Percentiles rank a stretch among this genome's conserved stretches.
These are phyloP conservation scores for Thalia dealbata DNA, from an alignment of 176 grass and related monocot species.

Conservation along the genomic window DNA sequence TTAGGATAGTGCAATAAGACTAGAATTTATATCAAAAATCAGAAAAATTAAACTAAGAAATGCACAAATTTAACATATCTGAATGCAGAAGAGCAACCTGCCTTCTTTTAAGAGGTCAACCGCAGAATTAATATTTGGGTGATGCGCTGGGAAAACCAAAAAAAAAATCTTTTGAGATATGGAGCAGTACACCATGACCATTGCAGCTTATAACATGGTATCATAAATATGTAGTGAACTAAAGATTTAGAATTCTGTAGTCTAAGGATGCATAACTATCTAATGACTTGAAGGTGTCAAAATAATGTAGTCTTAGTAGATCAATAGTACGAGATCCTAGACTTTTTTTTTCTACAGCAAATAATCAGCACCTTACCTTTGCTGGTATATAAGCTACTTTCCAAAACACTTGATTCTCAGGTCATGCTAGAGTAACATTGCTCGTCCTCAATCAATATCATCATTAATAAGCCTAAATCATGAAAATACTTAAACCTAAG, in stretches of 20 bases:
- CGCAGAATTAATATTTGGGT: slow-evolving; percentile 83
- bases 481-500: too few relatives aligned
- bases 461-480: too few relatives aligned
- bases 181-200: neutral
- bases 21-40: neutral
- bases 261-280: neutral
- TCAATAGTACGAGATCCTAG: too few relatives aligned
- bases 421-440: too few relatives aligned
- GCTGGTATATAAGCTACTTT: too few relatives aligned
- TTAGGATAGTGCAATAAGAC: neutral
- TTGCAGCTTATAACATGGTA: neutral
- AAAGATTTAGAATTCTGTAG: neutral
- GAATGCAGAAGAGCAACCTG: slow-evolving; percentile 12
- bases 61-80: slow-evolving; percentile 10
- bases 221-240: neutral
- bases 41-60: slow-evolving; percentile 6
- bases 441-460: too few relatives aligned
- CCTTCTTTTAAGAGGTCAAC: slow-evolving; percentile 75
- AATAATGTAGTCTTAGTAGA: too few relatives aligned
- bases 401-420: too few relatives aligned
- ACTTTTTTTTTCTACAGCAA: too few relatives aligned
- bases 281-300: neutral
- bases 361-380: too few relatives aligned
- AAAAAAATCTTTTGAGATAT: slow-evolving; percentile 4
- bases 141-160: slow-evolving; percentile 57